These are phyloP conservation scores for Scutellaria barbata DNA, from an alignment of 257 asterid genomes.

Conservation along the genomic window DNA sequence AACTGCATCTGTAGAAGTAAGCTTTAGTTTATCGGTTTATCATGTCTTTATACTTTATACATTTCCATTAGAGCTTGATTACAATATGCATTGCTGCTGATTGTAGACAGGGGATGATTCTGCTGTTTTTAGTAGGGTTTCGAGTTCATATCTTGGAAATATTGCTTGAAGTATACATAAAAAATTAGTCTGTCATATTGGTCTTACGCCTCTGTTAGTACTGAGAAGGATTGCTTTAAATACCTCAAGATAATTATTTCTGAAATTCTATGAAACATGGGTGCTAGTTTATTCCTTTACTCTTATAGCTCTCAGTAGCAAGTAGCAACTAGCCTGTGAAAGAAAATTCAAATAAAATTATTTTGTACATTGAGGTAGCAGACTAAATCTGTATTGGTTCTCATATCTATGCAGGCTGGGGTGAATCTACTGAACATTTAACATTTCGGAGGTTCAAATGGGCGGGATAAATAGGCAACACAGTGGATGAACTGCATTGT, in stretches of 20 bases:
- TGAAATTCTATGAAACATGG: neutral
- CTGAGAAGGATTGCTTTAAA: conserved; percentile 12
- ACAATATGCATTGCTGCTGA: conserved; percentile 9
- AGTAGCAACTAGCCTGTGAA: conserved; percentile 12
- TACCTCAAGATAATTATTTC: neutral
- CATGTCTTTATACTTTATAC: conserved; percentile 2
- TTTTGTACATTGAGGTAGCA: conserved; percentile 9
- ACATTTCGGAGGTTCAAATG: conserved; percentile 10
- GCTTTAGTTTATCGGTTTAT: conserved; percentile 30
- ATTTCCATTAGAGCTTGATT: conserved; percentile 13
- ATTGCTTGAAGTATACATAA: neutral
- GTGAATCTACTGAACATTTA: conserved; percentile 47
- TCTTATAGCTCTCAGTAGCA: no score
- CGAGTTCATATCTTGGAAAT: neutral
- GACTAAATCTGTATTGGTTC: conserved; percentile 12
- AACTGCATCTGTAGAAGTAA: conserved; percentile 59
- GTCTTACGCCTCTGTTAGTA: neutral
- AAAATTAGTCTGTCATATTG: conserved; percentile 15
- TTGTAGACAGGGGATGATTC: conserved; percentile 6
- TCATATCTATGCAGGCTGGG: conserved; percentile 47
- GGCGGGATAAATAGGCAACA: conserved; percentile 13
- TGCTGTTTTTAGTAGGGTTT: conserved; percentile 24
- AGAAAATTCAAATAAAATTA: neutral
- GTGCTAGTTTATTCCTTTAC: conserved; percentile 2
- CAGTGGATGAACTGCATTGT: conserved; percentile 15